Conservation (phyloP, 1,284 basidiomycete genomes). For the Leccinum subrobustum region DNA sequence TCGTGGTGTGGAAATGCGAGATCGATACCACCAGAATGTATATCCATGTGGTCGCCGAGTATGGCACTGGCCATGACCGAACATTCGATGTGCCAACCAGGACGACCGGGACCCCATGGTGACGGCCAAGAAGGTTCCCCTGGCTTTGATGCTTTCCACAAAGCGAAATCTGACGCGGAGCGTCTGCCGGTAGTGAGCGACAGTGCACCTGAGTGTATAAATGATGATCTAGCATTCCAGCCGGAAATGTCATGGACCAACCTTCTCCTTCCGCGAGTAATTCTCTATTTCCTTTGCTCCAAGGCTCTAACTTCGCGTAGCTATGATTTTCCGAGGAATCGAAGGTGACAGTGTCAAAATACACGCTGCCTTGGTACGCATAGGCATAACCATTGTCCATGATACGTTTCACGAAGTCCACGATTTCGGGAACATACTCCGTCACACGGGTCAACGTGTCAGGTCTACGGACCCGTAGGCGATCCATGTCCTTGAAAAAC, state of each 20-base stretch:
- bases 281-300: slow-evolving; percentile 92
- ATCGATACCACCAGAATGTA: slow-evolving; percentile 97
- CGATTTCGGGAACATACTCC: slow-evolving; percentile 96
- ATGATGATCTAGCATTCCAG: slow-evolving; percentile 3
- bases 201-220: slow-evolving; percentile 51
- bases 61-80: slow-evolving; percentile 97
- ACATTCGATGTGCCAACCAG: slow-evolving; percentile 99
- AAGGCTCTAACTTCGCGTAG: slow-evolving; percentile 96
- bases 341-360: slow-evolving; percentile 92
- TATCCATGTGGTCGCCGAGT: slow-evolving; percentile 92
- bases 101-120: slow-evolving; percentile 95
- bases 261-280: slow-evolving; percentile 94
- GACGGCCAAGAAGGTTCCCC: slow-evolving; percentile 99
- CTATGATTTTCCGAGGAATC: slow-evolving; percentile 72
- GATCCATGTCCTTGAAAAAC: slow-evolving; percentile 93
- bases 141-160: slow-evolving; percentile 97
- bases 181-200: slow-evolving; percentile 61
- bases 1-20: slow-evolving; percentile 99
- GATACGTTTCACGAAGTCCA: slow-evolving; percentile 85
- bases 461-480: slow-evolving; percentile 83
- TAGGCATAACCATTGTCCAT: slow-evolving; percentile 92
- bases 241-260: slow-evolving; percentile 24
- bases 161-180: slow-evolving; percentile 86
- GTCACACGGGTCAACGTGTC: slow-evolving; percentile 94
- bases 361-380: slow-evolving; percentile 85